Percentiles rank a stretch among this genome's conserved stretches.
phyloP scores from a whole-genome alignment of 345 rosid genomes.

The Conringia planisiliqua region DNA sequence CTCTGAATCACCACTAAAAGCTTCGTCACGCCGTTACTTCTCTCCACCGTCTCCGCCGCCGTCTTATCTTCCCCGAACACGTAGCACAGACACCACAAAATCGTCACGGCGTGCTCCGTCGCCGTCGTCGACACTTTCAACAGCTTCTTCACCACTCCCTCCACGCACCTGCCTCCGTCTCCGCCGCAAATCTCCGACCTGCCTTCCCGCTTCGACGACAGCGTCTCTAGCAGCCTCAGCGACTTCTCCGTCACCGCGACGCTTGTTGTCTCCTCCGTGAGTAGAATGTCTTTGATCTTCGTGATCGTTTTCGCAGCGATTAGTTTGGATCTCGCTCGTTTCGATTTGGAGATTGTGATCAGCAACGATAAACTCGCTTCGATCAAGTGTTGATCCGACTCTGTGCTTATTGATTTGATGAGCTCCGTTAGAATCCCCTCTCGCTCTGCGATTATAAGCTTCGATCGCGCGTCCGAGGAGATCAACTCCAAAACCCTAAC shows the following conservation, averaged over 20 bases:
- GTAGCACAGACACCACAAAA: conserved; percentile 74
- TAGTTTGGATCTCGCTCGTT: conserved; percentile 50
- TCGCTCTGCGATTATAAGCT: conserved; percentile 48
- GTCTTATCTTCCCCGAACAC: conserved; percentile 51
- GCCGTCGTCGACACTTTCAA: conserved; percentile 67
- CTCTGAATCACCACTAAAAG: conserved; percentile 83
- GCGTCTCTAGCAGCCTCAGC: conserved; percentile 56
- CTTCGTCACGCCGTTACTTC: conserved; percentile 67
- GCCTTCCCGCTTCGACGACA: conserved; percentile 65
- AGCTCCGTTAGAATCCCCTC: conserved; percentile 50
- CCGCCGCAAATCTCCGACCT: conserved; percentile 43
- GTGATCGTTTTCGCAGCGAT: conserved; percentile 36
- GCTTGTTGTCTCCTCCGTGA: conserved; percentile 22
- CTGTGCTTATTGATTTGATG: conserved; percentile 38
- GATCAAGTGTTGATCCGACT: conserved; percentile 43
- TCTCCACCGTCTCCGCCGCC: conserved; percentile 54
- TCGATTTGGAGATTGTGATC: conserved; percentile 47
- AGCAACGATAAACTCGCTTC: conserved; percentile 62
- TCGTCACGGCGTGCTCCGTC: conserved; percentile 83
- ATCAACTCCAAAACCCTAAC: conserved; percentile 54
- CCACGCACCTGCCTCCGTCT: conserved; percentile 41
- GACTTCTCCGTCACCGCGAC: conserved; percentile 59
- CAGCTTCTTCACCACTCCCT: conserved; percentile 62
- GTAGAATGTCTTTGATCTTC: conserved; percentile 43
- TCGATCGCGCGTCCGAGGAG: conserved; percentile 54